These are phyloP conservation scores for Eimeria acervulina DNA, from an alignment of 169 alveolate genomes.

Conservation along the genomic window DNA sequence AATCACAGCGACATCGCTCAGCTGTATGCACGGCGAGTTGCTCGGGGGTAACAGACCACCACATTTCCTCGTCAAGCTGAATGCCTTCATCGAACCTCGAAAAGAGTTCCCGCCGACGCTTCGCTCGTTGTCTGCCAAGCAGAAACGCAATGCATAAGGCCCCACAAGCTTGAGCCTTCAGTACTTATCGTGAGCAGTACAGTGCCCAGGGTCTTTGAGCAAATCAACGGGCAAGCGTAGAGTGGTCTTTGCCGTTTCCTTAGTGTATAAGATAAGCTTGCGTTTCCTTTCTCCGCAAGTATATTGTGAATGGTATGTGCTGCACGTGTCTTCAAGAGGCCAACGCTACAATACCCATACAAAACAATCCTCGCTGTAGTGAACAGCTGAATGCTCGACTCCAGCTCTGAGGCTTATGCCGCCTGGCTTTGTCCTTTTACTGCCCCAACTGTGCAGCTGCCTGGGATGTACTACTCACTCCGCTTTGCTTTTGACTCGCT, in stretches of 20 bases:
- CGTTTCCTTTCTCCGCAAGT: not conserved
- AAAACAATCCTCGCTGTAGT: not conserved
- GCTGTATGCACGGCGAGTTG: constrained; percentile 82
- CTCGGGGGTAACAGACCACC: constrained; percentile 84
- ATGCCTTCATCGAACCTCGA: constrained; percentile 79
- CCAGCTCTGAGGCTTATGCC: not conserved
- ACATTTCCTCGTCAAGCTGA: constrained; percentile 80
- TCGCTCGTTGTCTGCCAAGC: constrained; percentile 43
- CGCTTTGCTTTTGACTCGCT: not conserved
- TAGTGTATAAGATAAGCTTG: not conserved
- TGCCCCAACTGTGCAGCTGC: not conserved
- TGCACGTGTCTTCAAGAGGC: not conserved
- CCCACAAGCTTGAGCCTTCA: not conserved
- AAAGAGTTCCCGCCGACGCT: constrained; percentile 53
- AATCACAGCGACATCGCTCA: constrained; percentile 72
- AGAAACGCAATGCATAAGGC: not conserved
- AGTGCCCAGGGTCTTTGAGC: not conserved
- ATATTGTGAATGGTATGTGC: not conserved
- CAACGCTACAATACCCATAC: not conserved
- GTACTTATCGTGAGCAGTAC: not conserved
- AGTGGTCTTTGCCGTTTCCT: not conserved
- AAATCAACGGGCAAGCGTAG: not conserved
- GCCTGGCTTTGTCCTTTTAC: not conserved
- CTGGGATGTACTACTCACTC: constrained; percentile 6
- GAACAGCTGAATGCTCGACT: not conserved